Evolutionary conservation across 371 early-diverging fungal species (phyloP).

Genomic region (Nematocida major): DNA sequence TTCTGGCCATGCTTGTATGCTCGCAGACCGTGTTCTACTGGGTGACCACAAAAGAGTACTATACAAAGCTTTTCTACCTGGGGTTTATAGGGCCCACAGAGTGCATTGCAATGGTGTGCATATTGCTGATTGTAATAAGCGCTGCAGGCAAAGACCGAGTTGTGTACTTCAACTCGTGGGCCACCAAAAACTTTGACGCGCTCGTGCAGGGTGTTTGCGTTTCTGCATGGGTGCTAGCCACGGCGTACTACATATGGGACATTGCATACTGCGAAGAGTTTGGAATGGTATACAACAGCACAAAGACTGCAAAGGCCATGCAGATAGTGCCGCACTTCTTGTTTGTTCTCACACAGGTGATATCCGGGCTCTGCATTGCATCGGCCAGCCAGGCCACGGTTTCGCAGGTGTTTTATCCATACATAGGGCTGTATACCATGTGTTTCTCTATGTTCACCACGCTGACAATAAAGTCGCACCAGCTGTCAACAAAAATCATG

Average conservation of each 20-base stretch:
- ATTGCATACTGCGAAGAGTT: neutral
- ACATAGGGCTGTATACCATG: neutral
- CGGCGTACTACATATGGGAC: neutral
- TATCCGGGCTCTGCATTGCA: neutral
- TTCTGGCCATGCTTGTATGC: slow-evolving; percentile 41
- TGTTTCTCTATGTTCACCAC: neutral
- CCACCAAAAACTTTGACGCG: neutral
- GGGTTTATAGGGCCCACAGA: slow-evolving; percentile 87
- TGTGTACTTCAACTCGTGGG: neutral
- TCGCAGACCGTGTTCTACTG: slow-evolving; percentile 72
- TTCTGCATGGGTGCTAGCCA: neutral
- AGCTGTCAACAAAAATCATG: neutral
- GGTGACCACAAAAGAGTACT: slow-evolving; percentile 83
- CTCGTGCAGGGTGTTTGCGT: neutral
- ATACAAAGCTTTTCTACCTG: slow-evolving; percentile 79
- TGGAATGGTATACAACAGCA: neutral
- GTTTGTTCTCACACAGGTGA: neutral
- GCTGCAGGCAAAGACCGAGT: neutral
- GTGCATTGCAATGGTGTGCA: slow-evolving; percentile 69
- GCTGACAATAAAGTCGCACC: neutral
- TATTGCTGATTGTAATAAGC: slow-evolving; percentile 42
- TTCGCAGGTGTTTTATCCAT: neutral
- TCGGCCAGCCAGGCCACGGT: neutral
- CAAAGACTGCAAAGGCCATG: neutral
- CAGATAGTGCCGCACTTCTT: neutral